phyloP scores from a whole-genome alignment of 2,329 filamentous ascomycete species.

The Knufia petricola region DNA sequence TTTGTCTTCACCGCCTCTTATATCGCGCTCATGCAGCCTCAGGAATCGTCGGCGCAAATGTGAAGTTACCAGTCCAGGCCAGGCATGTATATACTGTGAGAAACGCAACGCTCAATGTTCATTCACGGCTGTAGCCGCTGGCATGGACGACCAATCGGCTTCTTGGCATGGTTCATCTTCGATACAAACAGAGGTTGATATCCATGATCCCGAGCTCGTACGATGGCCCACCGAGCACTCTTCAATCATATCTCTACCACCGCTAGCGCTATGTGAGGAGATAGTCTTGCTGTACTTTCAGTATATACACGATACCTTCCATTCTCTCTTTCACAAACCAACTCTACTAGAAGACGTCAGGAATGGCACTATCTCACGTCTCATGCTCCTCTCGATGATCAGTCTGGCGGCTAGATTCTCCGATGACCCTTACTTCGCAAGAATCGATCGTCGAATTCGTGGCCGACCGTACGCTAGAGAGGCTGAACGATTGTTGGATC shows the following conservation, averaged over 20 bases:
- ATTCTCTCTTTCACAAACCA: conserved; percentile 18
- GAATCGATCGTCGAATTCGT: conserved; percentile 13
- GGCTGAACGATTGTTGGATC: conserved; percentile 23
- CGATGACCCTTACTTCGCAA: conserved; percentile 13
- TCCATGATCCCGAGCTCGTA: conserved; percentile 4
- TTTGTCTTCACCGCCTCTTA: background rate
- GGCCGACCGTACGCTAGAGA: conserved; percentile 15
- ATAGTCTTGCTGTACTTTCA: conserved; percentile 19
- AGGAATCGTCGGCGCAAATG: conserved; percentile 16
- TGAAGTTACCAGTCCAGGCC: conserved; percentile 9
- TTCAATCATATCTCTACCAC: conserved; percentile 8
- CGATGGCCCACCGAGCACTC: conserved; percentile 8
- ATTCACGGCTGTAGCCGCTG: conserved; percentile 1
- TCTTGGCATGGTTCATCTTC: conserved; percentile 6
- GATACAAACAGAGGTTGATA: background rate
- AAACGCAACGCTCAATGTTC: conserved; percentile 14
- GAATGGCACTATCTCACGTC: conserved; percentile 8
- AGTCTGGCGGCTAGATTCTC: conserved; percentile 12
- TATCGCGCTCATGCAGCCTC: background rate
- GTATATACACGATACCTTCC: conserved; percentile 19
- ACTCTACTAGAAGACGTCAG: conserved; percentile 16
- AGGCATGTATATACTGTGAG: conserved; percentile 14
- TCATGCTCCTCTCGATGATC: conserved; percentile 7
- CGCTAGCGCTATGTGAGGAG: conserved; percentile 15
- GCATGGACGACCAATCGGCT: background rate